Base-by-base conservation (phyloP, 768 basidiomycete genomes). In the Pleurotus citrinopileatus region DNA sequence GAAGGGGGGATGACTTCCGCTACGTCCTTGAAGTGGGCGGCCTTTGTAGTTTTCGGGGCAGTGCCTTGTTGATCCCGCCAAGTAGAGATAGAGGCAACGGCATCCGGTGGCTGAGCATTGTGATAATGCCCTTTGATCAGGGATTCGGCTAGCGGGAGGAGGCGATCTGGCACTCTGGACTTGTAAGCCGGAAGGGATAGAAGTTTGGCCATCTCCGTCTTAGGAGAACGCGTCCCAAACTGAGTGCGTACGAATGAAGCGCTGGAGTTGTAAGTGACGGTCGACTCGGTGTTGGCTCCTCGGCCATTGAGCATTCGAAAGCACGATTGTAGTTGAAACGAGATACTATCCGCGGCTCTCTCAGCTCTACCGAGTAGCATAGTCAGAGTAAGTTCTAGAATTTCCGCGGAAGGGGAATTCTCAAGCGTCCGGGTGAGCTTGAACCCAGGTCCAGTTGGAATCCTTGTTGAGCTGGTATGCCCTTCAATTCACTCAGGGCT, bases 141-240 rank as follows among this genome's bases (percentile, higher is more conserved):
- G 10, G n/a, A 25, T 9, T 48, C 46, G 23, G 46, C 46, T 13
- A 15, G 5, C 23, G 7, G 13, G 20, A 10, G 9, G 20, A 15
- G 7, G 17, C n/a, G 27, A 8, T 6, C 28, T 8, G 46, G 46
- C 8, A 34, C 46, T 29, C 13, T 15, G 10, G 15, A 17, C 7
- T 15, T 6, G 36, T 37, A 40, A 10, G 12, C 51, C 34, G 20
- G 34, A 9, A 22, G 10, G 4, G 25, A 4, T 3, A 50, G 34
- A 15, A 50, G 22, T 29, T 40, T 52, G 23, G 51, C 51, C 32
- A 52, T 15, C 28, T 52, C 51, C 8, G 34, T 23, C 34, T 17
- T 13, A 22, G 51, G 51, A 25, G 34, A 38, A 9, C 37, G 36
- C 8, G 51, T 52, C 13, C 51, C 51, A 22, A 20, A 52, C n/a